Conservation (phyloP, 495 filamentous ascomycete species). For the Talaromyces liani region DNA sequence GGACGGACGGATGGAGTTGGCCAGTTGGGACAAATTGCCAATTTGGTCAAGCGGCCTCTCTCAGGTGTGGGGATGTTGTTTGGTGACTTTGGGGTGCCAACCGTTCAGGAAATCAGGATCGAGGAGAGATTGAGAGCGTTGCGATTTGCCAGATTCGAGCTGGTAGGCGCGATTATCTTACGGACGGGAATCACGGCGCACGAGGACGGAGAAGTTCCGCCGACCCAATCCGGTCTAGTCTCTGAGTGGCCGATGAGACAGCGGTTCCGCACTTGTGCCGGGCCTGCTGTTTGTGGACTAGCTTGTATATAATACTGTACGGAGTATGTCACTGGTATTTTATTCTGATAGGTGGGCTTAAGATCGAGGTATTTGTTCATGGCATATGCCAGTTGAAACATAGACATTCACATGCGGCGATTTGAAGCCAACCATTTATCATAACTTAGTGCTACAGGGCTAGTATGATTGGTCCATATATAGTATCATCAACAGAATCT, state of each 20-base stretch:
- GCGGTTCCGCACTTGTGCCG: background rate
- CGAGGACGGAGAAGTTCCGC: background rate
- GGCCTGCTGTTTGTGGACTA: background rate
- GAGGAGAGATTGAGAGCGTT: no score
- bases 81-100: background rate
- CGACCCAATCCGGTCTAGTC: background rate
- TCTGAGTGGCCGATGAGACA: background rate
- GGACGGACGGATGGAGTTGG: background rate
- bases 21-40: background rate
- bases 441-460: background rate
- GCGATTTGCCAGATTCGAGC: no score
- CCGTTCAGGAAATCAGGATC: background rate
- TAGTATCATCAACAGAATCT: background rate
- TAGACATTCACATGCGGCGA: background rate
- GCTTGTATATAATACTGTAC: background rate
- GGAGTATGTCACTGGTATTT: background rate
- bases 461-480: background rate
- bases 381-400: background rate
- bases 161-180: background rate
- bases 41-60: background rate
- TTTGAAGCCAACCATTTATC: background rate
- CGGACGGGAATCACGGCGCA: background rate
- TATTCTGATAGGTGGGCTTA: background rate
- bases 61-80: background rate
- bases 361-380: background rate